Evolutionary conservation across 2,329 filamentous ascomycete species (phyloP).

Genomic region (Pseudogymnoascus sp.): DNA sequence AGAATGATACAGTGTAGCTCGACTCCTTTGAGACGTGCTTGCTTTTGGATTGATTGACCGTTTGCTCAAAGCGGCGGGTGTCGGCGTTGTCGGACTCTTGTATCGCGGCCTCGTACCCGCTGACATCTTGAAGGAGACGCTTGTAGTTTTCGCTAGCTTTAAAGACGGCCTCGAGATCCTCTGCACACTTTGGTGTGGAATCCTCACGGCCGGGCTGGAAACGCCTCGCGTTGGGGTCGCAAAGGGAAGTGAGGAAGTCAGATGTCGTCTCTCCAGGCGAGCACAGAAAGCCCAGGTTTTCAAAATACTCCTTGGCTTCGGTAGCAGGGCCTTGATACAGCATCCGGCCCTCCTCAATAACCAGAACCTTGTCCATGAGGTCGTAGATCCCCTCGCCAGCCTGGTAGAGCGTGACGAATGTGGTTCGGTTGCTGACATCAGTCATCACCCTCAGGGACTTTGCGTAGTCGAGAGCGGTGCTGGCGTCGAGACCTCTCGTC

Average conservation of each 20-base stretch:
- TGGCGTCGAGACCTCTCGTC: slow-evolving; percentile 57
- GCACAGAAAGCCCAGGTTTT: slow-evolving; percentile 54
- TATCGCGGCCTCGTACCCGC: slow-evolving; percentile 49
- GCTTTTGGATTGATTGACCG: slow-evolving; percentile 59
- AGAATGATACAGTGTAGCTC: slow-evolving; percentile 36
- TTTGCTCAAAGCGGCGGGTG: slow-evolving; percentile 56
- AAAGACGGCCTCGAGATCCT: slow-evolving; percentile 60
- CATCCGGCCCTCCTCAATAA: slow-evolving; percentile 57
- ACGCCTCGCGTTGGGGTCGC: slow-evolving; percentile 58
- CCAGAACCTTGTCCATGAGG: slow-evolving; percentile 61
- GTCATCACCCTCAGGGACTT: slow-evolving; percentile 57
- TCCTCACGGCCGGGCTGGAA: slow-evolving; percentile 39
- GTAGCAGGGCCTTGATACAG: slow-evolving; percentile 55
- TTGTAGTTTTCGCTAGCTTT: slow-evolving; percentile 53
- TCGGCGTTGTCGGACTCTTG: slow-evolving; percentile 49
- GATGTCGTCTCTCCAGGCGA: slow-evolving; percentile 53
- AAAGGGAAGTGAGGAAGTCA: slow-evolving; percentile 59
- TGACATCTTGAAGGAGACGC: slow-evolving; percentile 51
- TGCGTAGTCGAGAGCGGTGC: slow-evolving; percentile 51
- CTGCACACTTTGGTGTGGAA: slow-evolving; percentile 38
- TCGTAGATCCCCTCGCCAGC: slow-evolving; percentile 63
- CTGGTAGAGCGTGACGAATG: slow-evolving; percentile 60
- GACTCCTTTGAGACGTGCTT: slow-evolving; percentile 57
- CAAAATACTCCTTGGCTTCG: slow-evolving; percentile 56
- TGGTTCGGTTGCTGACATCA: slow-evolving; percentile 49